phyloP scores from a whole-genome alignment of 306 rosid genomes.

The Cicer judaicum region DNA sequence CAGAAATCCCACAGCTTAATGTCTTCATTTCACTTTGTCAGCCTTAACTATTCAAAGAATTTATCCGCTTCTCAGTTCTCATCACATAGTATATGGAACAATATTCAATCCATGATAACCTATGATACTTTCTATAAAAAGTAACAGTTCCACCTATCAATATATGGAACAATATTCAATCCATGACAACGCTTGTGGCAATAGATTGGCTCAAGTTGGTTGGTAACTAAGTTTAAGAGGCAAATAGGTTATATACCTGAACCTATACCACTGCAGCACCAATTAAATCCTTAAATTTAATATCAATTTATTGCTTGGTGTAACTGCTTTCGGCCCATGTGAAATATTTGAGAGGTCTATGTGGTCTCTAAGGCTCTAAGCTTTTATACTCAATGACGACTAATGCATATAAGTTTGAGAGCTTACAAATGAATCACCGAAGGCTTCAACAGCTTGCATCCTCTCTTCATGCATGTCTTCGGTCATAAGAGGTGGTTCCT shows the following conservation, averaged over 20 bases:
- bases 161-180: too few relatives aligned
- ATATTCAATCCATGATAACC: slow-evolving; percentile 21
- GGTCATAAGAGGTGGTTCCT: slow-evolving; percentile 95
- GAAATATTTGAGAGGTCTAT: slow-evolving; percentile 15
- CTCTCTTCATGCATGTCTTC: slow-evolving; percentile 99
- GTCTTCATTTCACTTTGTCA: slow-evolving; percentile 31
- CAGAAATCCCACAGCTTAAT: slow-evolving; percentile 24
- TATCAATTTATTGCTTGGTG: slow-evolving; percentile 30
- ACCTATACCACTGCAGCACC: slow-evolving; percentile 19
- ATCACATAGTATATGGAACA: slow-evolving; percentile 16
- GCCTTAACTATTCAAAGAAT: slow-evolving; percentile 15
- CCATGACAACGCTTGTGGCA: slow-evolving; percentile 6
- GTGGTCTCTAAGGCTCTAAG: slow-evolving; percentile 28
- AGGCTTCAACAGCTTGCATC: slow-evolving; percentile 89
- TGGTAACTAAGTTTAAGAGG: slow-evolving; percentile 27
- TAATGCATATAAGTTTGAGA: slow-evolving; percentile 37
- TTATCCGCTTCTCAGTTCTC: slow-evolving; percentile 20
- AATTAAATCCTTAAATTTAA: slow-evolving; percentile 24
- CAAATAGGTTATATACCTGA: slow-evolving; percentile 17
- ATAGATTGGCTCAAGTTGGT: slow-evolving; percentile 15
- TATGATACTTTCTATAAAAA: slow-evolving; percentile 24
- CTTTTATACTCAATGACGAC: not conserved
- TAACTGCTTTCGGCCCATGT: slow-evolving; percentile 35
- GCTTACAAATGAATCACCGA: slow-evolving; percentile 90
- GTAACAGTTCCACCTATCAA: slow-evolving; percentile 11